phyloP scores from a whole-genome alignment of 805 yeast genomes.

The Pichia kluyveri region DNA sequence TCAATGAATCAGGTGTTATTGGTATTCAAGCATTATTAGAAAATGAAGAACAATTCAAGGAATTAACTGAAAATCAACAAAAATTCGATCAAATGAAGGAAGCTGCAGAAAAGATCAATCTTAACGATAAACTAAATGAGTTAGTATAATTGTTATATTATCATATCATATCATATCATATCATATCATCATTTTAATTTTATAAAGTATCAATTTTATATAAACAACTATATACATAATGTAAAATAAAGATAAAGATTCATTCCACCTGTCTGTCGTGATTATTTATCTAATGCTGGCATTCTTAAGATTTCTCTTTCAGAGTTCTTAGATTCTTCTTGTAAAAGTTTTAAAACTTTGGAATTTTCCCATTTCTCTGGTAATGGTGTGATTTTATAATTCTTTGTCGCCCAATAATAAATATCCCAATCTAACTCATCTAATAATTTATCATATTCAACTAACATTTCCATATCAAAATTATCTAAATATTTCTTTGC shows the following conservation, averaged over 20 bases:
- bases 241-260: too few species aligned
- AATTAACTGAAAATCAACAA: slow-evolving; percentile 34
- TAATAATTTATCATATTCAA: slow-evolving; percentile 75
- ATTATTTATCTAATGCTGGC: slow-evolving; percentile 51
- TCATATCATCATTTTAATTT: too few species aligned
- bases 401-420: slow-evolving; percentile 93
- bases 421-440: slow-evolving; percentile 99
- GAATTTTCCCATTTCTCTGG: slow-evolving; percentile 81
- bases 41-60: slow-evolving; percentile 59
- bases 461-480: slow-evolving; percentile 57
- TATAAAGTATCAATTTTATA: too few species aligned
- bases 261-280: too few species aligned
- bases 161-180: too few species aligned
- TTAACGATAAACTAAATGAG: slow-evolving; percentile 1
- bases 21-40: slow-evolving; percentile 72
- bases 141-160: neutral
- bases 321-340: slow-evolving; percentile 65
- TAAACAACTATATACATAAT: too few species aligned
- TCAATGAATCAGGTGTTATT: slow-evolving; percentile 75
- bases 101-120: slow-evolving; percentile 9
- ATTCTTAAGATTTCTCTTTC: slow-evolving; percentile 70
- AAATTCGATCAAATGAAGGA: slow-evolving; percentile 7
- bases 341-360: slow-evolving; percentile 52
- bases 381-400: slow-evolving; percentile 71
- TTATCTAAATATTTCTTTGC: slow-evolving; percentile 62